A percentile compares a stretch with the other conserved stretches of the same genome.
Conservation (phyloP, 192 early-diverging fungal species). For the Entomortierella parvispora region DNA sequence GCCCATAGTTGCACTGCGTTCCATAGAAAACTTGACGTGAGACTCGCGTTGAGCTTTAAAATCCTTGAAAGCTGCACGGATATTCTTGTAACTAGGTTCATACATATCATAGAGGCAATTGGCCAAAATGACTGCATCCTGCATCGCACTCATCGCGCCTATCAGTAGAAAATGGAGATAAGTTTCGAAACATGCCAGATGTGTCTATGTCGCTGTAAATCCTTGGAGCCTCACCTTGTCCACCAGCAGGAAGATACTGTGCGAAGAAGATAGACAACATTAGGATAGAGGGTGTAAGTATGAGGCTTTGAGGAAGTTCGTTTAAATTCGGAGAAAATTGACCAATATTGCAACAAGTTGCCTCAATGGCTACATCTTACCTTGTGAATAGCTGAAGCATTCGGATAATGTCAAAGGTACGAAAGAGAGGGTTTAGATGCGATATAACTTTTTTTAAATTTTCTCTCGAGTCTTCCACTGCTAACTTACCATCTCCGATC, state of each 20-base stretch:
- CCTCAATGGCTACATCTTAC: too few relatives aligned
- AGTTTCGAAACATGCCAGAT: neutral
- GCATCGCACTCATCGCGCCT: slow-evolving; percentile 39
- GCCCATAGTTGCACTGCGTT: slow-evolving; percentile 7
- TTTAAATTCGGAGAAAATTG: too few relatives aligned
- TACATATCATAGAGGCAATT: slow-evolving; percentile 25
- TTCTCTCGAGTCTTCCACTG: neutral
- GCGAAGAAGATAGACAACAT: neutral
- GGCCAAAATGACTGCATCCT: slow-evolving; percentile 36
- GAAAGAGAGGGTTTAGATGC: neutral
- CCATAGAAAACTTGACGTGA: slow-evolving; percentile 21
- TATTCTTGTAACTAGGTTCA: slow-evolving; percentile 1
- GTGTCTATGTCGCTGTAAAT: neutral
- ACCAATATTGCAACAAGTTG: too few relatives aligned
- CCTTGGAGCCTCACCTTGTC: neutral
- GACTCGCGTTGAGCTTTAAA: slow-evolving; percentile 24
- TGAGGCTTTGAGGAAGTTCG: too few relatives aligned
- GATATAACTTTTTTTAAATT: neutral
- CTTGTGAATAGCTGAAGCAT: too few relatives aligned
- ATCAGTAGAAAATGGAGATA: slow-evolving; percentile 2
- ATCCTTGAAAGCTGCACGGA: slow-evolving; percentile 11
- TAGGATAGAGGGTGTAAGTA: neutral
- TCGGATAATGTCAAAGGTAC: too few relatives aligned
- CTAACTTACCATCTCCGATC: slow-evolving; percentile 36
- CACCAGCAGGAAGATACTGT: neutral